Evolutionary conservation across 306 rosid genomes (phyloP), one percentile per base, ranked within the genome.

Genomic region (Psophocarpus tetragonolobus): DNA sequence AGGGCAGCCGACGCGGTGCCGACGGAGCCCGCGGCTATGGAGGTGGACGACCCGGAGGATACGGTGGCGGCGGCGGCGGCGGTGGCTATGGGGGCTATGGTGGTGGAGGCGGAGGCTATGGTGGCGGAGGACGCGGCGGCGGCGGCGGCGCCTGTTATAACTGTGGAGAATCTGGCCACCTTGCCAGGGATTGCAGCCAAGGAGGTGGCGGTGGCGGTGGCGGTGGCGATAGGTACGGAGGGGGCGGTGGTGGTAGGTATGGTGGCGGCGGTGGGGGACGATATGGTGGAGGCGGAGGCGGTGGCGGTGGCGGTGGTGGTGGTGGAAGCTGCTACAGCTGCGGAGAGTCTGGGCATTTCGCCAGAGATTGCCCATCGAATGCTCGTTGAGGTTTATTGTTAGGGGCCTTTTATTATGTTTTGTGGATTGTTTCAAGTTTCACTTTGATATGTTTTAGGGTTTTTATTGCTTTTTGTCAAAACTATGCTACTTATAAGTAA

Each of bases 1-100:
- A 91, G 77, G 98, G 98, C 0, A 78, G 82, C 33, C 84, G 93
- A 0, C 89, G 92, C 0, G 96, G 97, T 0, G 54, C 73, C 0
- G 79, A 27, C 0, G 65, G 65, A 0, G 18, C 36, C 3, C 8
- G 64, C 2, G 3, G 62, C 32, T 57, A 26, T 4, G 64, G 64
- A 4, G 64, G 64, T 26, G 64, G 64, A 57, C 33, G 64, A 12
- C 18, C 36, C 0, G 64, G 64, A 0, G 10, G 64, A 2, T 14
- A 14, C 29, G 33, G 63, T 0, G 30, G 32, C 0, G 67, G 77
- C 0, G 45, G 80, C 1, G 75, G 81, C 0, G 51, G 63, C 0
- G 74, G 92, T 0, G 83, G 89, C 0, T 80, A 79, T 0, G 75
- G 77, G 0, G 51, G 82, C 0, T n/a, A 58, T 0, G 33, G 41